Evolutionary conservation across 352 stramenopile genomes (phyloP).

Genomic region (Phytophthora cactorum): DNA sequence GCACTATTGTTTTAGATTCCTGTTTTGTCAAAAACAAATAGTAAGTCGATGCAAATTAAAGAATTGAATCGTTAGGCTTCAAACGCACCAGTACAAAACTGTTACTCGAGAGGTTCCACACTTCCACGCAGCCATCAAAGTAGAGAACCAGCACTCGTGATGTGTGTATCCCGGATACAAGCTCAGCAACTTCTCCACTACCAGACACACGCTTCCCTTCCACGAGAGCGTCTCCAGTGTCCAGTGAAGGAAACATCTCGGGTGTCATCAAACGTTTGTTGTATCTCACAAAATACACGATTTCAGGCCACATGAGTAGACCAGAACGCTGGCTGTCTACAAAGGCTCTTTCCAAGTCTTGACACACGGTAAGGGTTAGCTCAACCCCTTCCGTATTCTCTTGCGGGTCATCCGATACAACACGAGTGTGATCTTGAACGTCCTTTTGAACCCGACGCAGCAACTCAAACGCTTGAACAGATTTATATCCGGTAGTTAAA

Average conservation of each 20-base stretch:
- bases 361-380: conserved; percentile 2
- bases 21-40: not conserved
- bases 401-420: conserved; percentile 16
- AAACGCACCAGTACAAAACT: conserved; percentile 11
- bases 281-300: conserved; percentile 29
- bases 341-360: conserved; percentile 12
- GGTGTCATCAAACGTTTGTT: conserved; percentile 11
- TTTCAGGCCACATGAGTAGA: conserved; percentile 24
- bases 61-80: not conserved
- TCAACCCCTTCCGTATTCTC: conserved; percentile 7
- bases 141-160: conserved; percentile 15
- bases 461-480: conserved; percentile 3
- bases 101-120: conserved; percentile 10
- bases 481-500: conserved; percentile 16
- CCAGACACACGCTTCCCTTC: not conserved
- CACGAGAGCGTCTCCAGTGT: not conserved
- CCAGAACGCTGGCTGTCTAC: not conserved
- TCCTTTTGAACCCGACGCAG: conserved; percentile 19
- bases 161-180: conserved; percentile 15
- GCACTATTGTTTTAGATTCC: conserved; percentile 8
- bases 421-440: conserved; percentile 12
- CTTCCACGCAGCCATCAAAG: conserved; percentile 27
- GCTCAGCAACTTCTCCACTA: conserved; percentile 20
- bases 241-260: conserved; percentile 17
- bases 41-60: not conserved